These are phyloP conservation scores for Galerina marginata DNA, from an alignment of 768 basidiomycete species.

Conservation along the genomic window DNA sequence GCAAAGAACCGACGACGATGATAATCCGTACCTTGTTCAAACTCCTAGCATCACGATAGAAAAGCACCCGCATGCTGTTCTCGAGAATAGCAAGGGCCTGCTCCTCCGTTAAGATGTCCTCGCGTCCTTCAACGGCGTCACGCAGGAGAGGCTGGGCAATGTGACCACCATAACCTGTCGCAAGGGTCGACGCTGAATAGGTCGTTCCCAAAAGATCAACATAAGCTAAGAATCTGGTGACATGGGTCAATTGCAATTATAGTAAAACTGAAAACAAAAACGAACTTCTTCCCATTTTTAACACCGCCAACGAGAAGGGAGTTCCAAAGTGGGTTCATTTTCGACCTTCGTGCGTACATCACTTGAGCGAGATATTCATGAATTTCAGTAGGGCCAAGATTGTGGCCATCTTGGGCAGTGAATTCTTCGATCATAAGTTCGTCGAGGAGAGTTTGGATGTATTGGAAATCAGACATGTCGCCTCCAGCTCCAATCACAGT, in stretches of 20 bases:
- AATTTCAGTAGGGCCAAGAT: constrained; percentile 85
- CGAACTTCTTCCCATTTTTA: constrained; percentile 81
- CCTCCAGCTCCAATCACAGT: constrained; percentile 93
- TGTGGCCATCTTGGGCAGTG: constrained; percentile 81
- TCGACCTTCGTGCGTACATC: constrained; percentile 87
- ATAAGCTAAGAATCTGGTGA: constrained; percentile 82
- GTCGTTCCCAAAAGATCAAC: constrained; percentile 98
- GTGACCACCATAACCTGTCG: constrained; percentile 92
- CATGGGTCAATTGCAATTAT: not conserved
- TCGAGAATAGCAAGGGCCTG: constrained; percentile 81
- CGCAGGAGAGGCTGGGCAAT: constrained; percentile 94
- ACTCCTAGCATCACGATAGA: constrained; percentile 95
- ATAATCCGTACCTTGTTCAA: constrained; percentile 80
- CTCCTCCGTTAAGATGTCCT: constrained; percentile 75
- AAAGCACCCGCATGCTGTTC: constrained; percentile 90
- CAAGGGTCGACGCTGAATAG: constrained; percentile 90
- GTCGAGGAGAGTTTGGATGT: constrained; percentile 82
- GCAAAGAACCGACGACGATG: not conserved
- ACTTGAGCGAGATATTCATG: constrained; percentile 91
- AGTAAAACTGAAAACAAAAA: not conserved
- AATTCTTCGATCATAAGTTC: constrained; percentile 80
- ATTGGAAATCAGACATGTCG: constrained; percentile 98
- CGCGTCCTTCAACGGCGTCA: constrained; percentile 85
- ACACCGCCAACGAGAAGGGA: constrained; percentile 90
- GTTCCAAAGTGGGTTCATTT: constrained; percentile 97